A percentile compares a stretch with the other conserved stretches of the same genome.
These are phyloP conservation scores for Fusarium buxicola DNA, from an alignment of 2,329 filamentous ascomycete genomes.

Conservation along the genomic window DNA sequence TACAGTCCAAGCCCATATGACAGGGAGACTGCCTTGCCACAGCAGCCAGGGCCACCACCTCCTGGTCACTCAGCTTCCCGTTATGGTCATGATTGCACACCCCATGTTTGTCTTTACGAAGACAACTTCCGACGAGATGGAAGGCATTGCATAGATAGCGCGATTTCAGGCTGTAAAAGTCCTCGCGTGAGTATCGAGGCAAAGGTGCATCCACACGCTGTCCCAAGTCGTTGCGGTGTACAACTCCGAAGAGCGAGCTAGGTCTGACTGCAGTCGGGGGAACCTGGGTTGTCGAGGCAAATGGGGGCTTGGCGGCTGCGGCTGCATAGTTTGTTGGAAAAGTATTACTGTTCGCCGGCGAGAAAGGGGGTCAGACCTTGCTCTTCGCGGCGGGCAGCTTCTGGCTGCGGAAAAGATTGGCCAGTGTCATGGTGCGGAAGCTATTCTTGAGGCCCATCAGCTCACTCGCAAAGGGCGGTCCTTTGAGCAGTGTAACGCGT, in stretches of 20 bases:
- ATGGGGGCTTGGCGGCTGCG: background rate
- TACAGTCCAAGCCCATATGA: slow-evolving; percentile 43
- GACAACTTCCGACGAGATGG: slow-evolving; percentile 46
- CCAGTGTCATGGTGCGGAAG: slow-evolving; percentile 43
- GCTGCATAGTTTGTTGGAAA: slow-evolving; percentile 26
- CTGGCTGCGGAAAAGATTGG: slow-evolving; percentile 41
- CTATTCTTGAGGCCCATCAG: slow-evolving; percentile 47
- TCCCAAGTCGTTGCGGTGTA: slow-evolving; percentile 41
- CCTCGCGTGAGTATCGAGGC: slow-evolving; percentile 31
- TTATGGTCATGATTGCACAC: slow-evolving; percentile 47
- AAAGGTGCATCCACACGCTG: slow-evolving; percentile 44
- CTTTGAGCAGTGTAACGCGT: slow-evolving; percentile 54
- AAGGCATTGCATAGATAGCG: slow-evolving; percentile 51
- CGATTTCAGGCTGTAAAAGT: slow-evolving; percentile 42
- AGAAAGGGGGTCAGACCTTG: slow-evolving; percentile 32
- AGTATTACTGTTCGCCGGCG: no score
- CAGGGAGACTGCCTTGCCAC: slow-evolving; percentile 49
- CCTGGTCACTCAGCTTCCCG: slow-evolving; percentile 27
- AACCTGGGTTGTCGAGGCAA: background rate
- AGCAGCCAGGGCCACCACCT: slow-evolving; percentile 46
- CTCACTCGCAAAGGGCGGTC: slow-evolving; percentile 53
- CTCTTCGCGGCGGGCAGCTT: slow-evolving; percentile 30
- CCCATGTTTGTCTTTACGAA: background rate
- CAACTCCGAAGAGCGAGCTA: slow-evolving; percentile 4
- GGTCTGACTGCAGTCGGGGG: slow-evolving; percentile 32